phyloP scores from a whole-genome alignment of 306 rosid genomes.

The Prunus padus region DNA sequence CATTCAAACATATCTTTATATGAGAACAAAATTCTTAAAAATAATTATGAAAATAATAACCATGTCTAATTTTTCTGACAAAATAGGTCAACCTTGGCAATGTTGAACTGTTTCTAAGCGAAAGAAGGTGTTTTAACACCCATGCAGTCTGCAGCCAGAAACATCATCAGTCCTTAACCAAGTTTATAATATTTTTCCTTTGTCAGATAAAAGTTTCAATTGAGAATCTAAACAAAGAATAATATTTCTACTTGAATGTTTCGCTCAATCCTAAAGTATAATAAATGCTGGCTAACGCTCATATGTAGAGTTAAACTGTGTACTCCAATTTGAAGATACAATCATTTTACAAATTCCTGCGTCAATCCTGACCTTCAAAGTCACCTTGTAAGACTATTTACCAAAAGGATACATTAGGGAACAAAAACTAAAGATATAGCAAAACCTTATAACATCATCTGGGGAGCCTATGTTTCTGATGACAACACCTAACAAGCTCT shows the following conservation, averaged over 20 bases:
- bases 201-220: background rate
- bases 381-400: background rate
- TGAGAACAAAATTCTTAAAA: background rate
- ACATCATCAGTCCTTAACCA: background rate
- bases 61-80: background rate
- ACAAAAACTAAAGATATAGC: slow-evolving; percentile 21
- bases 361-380: background rate
- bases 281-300: background rate
- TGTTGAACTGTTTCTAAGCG: background rate
- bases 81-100: background rate
- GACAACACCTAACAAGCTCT: slow-evolving; percentile 68
- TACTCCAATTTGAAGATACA: background rate
- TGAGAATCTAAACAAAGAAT: background rate
- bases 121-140: background rate
- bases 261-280: background rate
- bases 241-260: background rate
- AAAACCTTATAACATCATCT: slow-evolving; percentile 69
- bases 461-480: slow-evolving; percentile 72
- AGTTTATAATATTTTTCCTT: background rate
- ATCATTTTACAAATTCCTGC: background rate
- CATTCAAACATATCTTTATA: background rate
- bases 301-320: background rate
- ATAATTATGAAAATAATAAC: background rate
- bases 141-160: background rate
- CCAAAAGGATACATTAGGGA: background rate